phyloP scores from a whole-genome alignment of 208 protist genomes.

The Leishmania lainsoni region DNA sequence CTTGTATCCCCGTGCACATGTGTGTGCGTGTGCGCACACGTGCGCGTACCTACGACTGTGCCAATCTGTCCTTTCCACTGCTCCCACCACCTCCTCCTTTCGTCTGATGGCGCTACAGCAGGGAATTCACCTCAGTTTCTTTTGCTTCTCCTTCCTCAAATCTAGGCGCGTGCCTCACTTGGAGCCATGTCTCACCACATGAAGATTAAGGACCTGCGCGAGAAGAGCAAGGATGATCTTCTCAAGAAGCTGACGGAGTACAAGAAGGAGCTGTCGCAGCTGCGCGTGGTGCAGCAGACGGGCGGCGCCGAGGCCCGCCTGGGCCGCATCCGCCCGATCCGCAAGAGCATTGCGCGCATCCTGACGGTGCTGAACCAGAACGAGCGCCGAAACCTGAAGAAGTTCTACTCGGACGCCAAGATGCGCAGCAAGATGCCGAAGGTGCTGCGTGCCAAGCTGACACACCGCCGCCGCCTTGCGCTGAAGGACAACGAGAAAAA shows the following conservation, averaged over 20 bases:
- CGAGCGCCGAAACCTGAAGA: constrained; percentile 90
- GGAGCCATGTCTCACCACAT: constrained; percentile 82
- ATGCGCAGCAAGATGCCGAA: constrained; percentile 76
- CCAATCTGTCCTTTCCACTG: background rate
- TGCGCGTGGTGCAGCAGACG: constrained; percentile 96
- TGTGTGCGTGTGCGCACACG: background rate
- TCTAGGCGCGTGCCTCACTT: background rate
- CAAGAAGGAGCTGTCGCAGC: constrained; percentile 97
- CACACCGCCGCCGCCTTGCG: constrained; percentile 84
- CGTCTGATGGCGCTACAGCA: background rate
- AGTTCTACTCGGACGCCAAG: constrained; percentile 95
- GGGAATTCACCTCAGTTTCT: constrained; percentile 4
- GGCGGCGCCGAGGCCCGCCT: constrained; percentile 90
- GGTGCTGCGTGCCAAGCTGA: constrained; percentile 86
- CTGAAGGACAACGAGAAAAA: constrained; percentile 90
- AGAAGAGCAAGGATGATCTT: constrained; percentile 96
- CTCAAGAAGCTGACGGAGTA: constrained; percentile 96
- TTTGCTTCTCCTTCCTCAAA: background rate
- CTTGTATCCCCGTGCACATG: background rate
- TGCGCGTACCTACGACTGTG: background rate
- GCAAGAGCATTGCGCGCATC: constrained; percentile 97
- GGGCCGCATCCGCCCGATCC: constrained; percentile 95
- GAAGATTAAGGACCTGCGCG: constrained; percentile 92
- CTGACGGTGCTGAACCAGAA: constrained; percentile 98
- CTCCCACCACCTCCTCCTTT: background rate